phyloP scores from a whole-genome alignment of 371 early-diverging fungal genomes.

The Zopfochytrium polystomum region DNA sequence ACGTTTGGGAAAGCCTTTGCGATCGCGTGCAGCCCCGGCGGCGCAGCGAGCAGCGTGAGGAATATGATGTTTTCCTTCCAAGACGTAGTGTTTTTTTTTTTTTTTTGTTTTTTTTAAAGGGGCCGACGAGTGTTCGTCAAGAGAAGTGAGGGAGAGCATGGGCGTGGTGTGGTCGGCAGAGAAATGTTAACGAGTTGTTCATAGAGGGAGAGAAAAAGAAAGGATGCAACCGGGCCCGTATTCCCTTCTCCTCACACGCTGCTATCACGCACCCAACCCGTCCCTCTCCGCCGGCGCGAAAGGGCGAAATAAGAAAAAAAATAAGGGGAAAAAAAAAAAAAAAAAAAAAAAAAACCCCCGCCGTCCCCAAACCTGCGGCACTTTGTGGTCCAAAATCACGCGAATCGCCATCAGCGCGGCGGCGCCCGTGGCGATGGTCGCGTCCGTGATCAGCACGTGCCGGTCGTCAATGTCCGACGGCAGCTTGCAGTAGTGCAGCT shows the following conservation, averaged over 20 bases:
- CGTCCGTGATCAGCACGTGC: slow-evolving; percentile 61
- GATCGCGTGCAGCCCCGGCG: slow-evolving; percentile 69
- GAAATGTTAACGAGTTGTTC: too few species aligned
- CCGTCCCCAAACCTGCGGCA: slow-evolving; percentile 64
- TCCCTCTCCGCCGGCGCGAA: too few species aligned
- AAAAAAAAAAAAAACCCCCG: slow-evolving; percentile 12
- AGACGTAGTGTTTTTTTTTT: too few species aligned
- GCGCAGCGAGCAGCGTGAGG: slow-evolving; percentile 71
- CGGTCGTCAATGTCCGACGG: slow-evolving; percentile 61
- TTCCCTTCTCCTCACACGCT: too few species aligned
- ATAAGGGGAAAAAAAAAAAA: slow-evolving; percentile 1
- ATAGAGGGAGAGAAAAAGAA: too few species aligned
- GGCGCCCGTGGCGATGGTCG: slow-evolving; percentile 64
- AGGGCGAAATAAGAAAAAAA: too few species aligned
- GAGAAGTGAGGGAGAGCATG: too few species aligned
- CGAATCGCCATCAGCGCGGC: slow-evolving; percentile 91
- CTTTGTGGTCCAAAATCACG: slow-evolving; percentile 82
- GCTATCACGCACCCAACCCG: too few species aligned
- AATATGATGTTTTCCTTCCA: slow-evolving; percentile 72
- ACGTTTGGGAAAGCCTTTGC: slow-evolving; percentile 79
- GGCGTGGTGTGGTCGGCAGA: too few species aligned
- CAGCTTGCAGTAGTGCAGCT: slow-evolving; percentile 74
- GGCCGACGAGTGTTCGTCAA: too few species aligned
- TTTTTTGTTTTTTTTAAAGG: too few species aligned
- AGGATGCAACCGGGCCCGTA: too few species aligned